phyloP scores from a whole-genome alignment of 208 protist genomes.

The Leishmania amazonensis region DNA sequence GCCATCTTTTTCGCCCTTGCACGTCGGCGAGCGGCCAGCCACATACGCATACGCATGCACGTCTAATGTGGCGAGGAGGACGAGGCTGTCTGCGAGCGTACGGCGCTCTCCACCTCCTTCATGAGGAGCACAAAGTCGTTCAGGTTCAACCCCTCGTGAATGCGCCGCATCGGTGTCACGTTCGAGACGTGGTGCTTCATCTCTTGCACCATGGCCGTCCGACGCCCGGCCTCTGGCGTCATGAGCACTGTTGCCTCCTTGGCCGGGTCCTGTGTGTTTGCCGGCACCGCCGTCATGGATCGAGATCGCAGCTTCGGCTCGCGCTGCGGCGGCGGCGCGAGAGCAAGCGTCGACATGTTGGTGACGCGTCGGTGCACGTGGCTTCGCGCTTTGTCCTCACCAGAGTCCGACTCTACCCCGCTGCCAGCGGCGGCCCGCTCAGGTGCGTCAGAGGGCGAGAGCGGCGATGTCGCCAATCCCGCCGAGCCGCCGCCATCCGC shows the following conservation, averaged over 20 bases:
- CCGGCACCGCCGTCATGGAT: constrained; percentile 7
- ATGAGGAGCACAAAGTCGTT: constrained; percentile 43
- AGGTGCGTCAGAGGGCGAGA: not conserved
- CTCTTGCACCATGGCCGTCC: constrained; percentile 39
- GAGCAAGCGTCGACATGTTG: not conserved
- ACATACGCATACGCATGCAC: not conserved
- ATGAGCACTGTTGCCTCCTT: constrained; percentile 38
- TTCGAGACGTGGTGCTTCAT: constrained; percentile 43
- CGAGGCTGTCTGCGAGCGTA: constrained; percentile 29
- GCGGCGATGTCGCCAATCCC: not conserved
- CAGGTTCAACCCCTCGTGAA: constrained; percentile 55
- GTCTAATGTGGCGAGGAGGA: not conserved
- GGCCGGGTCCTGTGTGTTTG: constrained; percentile 6
- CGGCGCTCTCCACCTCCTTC: constrained; percentile 42
- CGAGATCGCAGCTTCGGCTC: not conserved
- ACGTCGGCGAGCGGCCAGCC: not conserved
- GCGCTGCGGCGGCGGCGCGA: not conserved
- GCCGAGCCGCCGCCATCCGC: not conserved
- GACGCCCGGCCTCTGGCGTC: constrained; percentile 43
- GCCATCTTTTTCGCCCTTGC: not conserved
- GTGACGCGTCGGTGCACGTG: not conserved
- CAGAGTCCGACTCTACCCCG: not conserved
- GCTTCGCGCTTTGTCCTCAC: not conserved
- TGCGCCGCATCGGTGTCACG: constrained; percentile 57
- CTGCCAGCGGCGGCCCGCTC: not conserved